Evolutionary conservation across 208 protist genomes (phyloP), one percentile per base, ranked within the genome.

Genomic region (Acanthamoeba healyi): DNA sequence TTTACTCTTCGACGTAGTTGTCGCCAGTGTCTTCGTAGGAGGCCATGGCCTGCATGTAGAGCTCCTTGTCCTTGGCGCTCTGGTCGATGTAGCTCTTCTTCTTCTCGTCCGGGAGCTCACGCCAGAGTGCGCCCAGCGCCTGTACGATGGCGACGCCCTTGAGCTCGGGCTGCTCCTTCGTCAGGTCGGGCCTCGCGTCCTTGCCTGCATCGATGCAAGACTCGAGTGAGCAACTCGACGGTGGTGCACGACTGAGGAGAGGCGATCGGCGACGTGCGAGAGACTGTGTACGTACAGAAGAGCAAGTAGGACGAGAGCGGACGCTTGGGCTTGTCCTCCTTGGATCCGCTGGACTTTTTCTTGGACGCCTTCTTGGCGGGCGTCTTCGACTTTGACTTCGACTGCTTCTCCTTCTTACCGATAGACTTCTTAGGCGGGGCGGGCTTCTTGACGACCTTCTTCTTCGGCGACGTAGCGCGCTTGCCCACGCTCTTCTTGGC

Each of bases 11-110:
- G n/a, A n/a, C 15, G n/a, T n/a, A 26, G 34, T 81, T 26, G 17
- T 29, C 17, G 38, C 44, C 86, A 36, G 95, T 97, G 42, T 12
- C 44, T 2, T 6, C 77, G 77, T 86, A 86, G 24, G 77, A 5
- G 0, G 9, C 72, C 81, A 93, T 49, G 15, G 77, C 79, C n/a
- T 94, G 22, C 84, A 79, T 14, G 84, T 94, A 94, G 92, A 81
- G 92, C 26, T 61, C 46, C 40, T 94, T 94, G 92, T 94, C 92
- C 74, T 93, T 9, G 10, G 94, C 56, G 56, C 5, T 14, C 22
- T 22, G 82, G 6, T 94, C 49, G 34, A 19, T 9, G 84, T 74
- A 94, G 29, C 42, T 9, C 56, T 58, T 74, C 81, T 94, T 94
- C 44, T 93, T 7, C 82, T 94, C 46, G 34, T 94, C 92, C 34